Conservation (phyloP, 2,329 filamentous ascomycete genomes). For the Cladobotryum mycophilum region DNA sequence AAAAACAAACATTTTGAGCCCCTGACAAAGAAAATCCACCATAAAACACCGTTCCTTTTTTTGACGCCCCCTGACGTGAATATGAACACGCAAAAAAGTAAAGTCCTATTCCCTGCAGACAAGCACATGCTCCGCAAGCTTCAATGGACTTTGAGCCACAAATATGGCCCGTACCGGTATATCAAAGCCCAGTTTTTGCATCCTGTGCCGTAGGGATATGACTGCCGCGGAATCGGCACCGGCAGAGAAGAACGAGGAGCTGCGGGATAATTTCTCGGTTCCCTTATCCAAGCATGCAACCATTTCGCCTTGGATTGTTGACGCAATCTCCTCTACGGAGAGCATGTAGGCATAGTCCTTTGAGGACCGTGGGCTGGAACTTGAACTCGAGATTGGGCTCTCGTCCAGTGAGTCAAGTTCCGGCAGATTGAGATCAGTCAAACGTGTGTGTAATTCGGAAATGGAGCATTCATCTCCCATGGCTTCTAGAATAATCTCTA, state of each 20-base stretch:
- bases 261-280: not conserved
- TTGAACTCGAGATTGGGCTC: not conserved
- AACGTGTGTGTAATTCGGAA: not conserved
- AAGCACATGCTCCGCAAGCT: not conserved
- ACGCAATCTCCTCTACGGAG: not conserved
- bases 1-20: not conserved
- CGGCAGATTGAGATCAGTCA: not conserved
- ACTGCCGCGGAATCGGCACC: constrained; percentile 7
- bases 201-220: constrained; percentile 1
- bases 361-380: not conserved
- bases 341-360: not conserved
- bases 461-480: not conserved
- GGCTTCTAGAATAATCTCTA: not conserved
- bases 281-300: not conserved
- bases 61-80: too few relatives aligned
- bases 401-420: not conserved
- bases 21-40: not conserved
- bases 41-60: not conserved
- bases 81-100: too few relatives aligned
- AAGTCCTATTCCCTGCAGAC: not conserved
- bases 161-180: not conserved
- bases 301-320: not conserved
- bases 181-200: not conserved
- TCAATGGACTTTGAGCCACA: not conserved
- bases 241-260: constrained; percentile 3